Base-by-base conservation (phyloP, 2,329 filamentous ascomycete species). In the Phaeosphaeria sp. region DNA sequence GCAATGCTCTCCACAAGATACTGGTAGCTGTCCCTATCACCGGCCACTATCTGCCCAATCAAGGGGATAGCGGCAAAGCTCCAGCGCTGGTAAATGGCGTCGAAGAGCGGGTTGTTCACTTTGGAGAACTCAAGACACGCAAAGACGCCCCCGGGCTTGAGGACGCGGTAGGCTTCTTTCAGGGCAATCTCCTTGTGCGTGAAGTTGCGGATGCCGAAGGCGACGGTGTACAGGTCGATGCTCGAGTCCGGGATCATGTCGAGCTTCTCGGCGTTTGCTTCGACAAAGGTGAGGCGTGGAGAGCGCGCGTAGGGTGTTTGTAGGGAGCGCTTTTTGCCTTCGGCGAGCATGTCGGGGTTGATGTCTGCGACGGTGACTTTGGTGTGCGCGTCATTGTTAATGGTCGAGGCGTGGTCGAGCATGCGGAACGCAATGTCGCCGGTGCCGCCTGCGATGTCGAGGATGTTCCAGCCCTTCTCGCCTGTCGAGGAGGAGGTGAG, bases 1-100 rank as follows among this genome's bases (percentile, higher is more conserved):
- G 97, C 93, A 77, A 99, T 99, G 78, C 93, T 97, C 84, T 99
- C 95, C 10, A 99, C 95, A 10, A 99, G 84, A 79, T 99, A 99
- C 83, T 99, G 95, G 78, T 99, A 99, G 76, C 92, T 97, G 72
- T 96, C 94, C 55, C 94, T 84, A 76, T 99, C 96, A 6, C 92
- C 92, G 1, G 95, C 94, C 17, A 99, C 93, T 59, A 99, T 75
- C 80, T 99, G 94, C 2, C 95, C 96, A 72, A 99, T 97, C 66
- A 99, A 78, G 0, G 95, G 95, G 64, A 99, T 99, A 13, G 92
- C 93, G 58, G 88, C 85, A 77, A 99, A 99, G 60, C 92, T 97
- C 93, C 96, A 99, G 58, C 90, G 86, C 84, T 97, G 96, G 80
- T 99, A 99, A 1, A 94, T 78, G 18, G 88, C 87, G 78, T 98